These are phyloP conservation scores for Acer yangbiense DNA, from an alignment of 345 rosid genomes.

Conservation along the genomic window DNA sequence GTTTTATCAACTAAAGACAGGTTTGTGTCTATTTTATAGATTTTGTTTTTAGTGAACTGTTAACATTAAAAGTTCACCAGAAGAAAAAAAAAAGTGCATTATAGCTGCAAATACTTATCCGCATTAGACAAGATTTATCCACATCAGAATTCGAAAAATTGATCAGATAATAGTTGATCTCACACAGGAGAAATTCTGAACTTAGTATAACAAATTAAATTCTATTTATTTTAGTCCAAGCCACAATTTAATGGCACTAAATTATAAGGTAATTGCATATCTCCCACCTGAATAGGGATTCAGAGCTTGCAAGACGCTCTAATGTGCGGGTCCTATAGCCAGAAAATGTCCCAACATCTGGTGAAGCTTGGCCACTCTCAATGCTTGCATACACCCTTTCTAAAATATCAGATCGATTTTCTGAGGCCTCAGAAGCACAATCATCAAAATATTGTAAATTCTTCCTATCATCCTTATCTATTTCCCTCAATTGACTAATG, in stretches of 20 bases:
- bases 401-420: slow-evolving; percentile 50
- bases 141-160: not conserved
- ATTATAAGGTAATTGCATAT: slow-evolving; percentile 13
- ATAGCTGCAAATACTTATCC: not conserved
- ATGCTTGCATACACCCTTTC: slow-evolving; percentile 52
- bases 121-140: not conserved
- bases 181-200: not conserved
- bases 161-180: not conserved
- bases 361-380: slow-evolving; percentile 65
- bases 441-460: slow-evolving; percentile 52
- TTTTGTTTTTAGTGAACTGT: not conserved
- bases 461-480: slow-evolving; percentile 59
- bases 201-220: not conserved
- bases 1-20: not conserved
- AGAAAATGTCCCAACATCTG: slow-evolving; percentile 50
- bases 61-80: not conserved
- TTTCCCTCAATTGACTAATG: slow-evolving; percentile 56
- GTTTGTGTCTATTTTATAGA: not conserved
- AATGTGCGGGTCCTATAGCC: slow-evolving; percentile 43
- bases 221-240: slow-evolving; percentile 5
- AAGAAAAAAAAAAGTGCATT: not conserved
- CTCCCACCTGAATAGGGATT: slow-evolving; percentile 75
- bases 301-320: slow-evolving; percentile 74
- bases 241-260: slow-evolving; percentile 1
- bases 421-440: slow-evolving; percentile 68